Evolutionary conservation across 2,329 filamentous ascomycete genomes (phyloP), one percentile per base, ranked within the genome.

Genomic region (Hypoxylon sp.): DNA sequence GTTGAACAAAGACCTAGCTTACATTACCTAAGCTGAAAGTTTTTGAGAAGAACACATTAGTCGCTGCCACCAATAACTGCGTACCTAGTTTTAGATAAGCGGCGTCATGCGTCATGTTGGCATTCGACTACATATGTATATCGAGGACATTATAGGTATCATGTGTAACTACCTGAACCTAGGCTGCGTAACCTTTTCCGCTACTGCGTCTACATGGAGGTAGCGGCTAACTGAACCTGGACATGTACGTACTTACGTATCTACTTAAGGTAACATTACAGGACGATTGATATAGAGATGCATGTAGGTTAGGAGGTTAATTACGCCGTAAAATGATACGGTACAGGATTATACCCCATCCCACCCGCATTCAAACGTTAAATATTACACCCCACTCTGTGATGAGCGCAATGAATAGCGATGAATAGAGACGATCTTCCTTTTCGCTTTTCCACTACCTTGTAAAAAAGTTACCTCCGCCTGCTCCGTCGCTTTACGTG

Each of bases 331-430:
- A 11, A 50, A 34, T 47, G 29, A 37, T 48, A 37, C 43, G 23
- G 54, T 58, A 50, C 23, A 29, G 23, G 41, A 30, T 30, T 52
- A 16, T 23, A 11, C 19, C 50, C 51, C 29, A 41, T 23, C 30
- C 41, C 32, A 54, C 48, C 50, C 57, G 51, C 55, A 63, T 47
- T 55, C 30, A 21, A 29, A 59, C 19, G 37, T 45, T 67, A 55
- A 53, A 43, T 55, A 63, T 62, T 41, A 53, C 66, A 65, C 63
- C 63, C 58, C 65, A 60, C 65, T 48, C 34, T 56, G 43, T 51
- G 39, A 16, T 41, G 46, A 51, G 48, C 43, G 55, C 47, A 43
- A 64, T 64, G 45, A n/a, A n/a, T n/a, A n/a, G n/a, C n/a, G n/a
- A n/a, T n/a, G n/a, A n/a, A 39, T 32, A 45, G 61, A 60, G 23